Percentiles rank a stretch among this genome's conserved stretches.
phyloP scores from a whole-genome alignment of 805 yeast genomes.

The Starmera pachycereana region DNA sequence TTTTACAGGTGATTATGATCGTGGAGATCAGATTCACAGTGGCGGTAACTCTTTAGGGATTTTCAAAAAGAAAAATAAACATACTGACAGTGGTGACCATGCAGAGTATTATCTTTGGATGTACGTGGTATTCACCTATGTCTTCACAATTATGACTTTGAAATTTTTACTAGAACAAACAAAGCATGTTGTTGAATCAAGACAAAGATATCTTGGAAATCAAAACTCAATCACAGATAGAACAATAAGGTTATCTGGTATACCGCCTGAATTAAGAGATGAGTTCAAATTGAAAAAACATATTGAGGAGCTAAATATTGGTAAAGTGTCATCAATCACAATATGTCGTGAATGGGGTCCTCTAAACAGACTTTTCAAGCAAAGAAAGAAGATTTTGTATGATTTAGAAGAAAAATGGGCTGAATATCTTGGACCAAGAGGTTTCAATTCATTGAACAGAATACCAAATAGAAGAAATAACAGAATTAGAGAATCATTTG shows the following conservation, averaged over 20 bases:
- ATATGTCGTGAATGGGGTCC: constrained; percentile 83
- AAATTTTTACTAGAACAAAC: constrained; percentile 60
- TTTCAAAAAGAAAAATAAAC: constrained; percentile 8
- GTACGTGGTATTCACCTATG: constrained; percentile 78
- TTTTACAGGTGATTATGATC: constrained; percentile 73
- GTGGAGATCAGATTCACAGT: constrained; percentile 25
- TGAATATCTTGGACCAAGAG: constrained; percentile 40
- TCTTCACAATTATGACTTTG: constrained; percentile 64
- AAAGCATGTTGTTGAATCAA: constrained; percentile 56
- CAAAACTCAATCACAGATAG: constrained; percentile 88
- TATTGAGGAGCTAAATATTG: constrained; percentile 69
- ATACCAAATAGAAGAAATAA: constrained; percentile 12
- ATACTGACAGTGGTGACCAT: constrained; percentile 18
- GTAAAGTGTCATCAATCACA: constrained; percentile 65
- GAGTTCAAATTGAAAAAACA: constrained; percentile 62
- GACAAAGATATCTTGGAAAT: constrained; percentile 75
- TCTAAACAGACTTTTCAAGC: constrained; percentile 53
- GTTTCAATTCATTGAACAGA: constrained; percentile 1
- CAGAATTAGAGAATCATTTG: constrained; percentile 15
- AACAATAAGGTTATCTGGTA: constrained; percentile 80
- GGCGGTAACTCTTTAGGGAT: constrained; percentile 3
- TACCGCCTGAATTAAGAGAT: constrained; percentile 71
- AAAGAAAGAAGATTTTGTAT: constrained; percentile 42
- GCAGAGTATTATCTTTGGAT: constrained; percentile 65
- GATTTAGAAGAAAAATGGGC: constrained; percentile 68